Evolutionary conservation across 1,139 yeast genomes (phyloP), one percentile per base, ranked within the genome.

Genomic region (Kurtzmaniella quercitrusa): DNA sequence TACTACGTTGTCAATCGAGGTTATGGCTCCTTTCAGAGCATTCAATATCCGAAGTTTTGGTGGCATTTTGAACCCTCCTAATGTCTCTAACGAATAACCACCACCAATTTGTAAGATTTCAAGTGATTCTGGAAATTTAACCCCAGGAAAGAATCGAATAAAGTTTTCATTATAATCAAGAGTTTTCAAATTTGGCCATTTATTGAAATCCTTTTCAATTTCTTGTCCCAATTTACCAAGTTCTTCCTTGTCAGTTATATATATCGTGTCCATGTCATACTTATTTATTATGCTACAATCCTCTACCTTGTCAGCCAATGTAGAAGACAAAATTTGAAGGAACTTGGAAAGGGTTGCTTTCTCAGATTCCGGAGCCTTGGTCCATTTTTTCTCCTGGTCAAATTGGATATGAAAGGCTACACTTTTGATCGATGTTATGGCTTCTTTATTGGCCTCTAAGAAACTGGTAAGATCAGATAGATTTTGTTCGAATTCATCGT

Each of bases 51-150:
- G 58, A 27, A 73, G 54, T n/a, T 58, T 56, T 1, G 59, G 53
- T 0, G 78, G 77, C 58, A 73, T 62, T 40, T 66, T 65, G 52
- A 73, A 68, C 11, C 75, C 77, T 2, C 68, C 55, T 39, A 73
- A 60, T 1, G 75, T 63, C 43, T 70, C 75, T 42, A 73, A 56
- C 1, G 73, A 66, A 42, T 59, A 59, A 1, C 75, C 70, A 9
- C 77, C 76, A 11, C 73, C 71, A 19, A 73, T 58, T 49, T 72
- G 73, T 46, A 73, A 55, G 2, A 62, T 59, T 49, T 70, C 70
- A 34, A 73, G 52, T 0, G 65, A 46, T 25, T 70, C 70, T 1
- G 77, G 75, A 38, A 72, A 62, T 38, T 58, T 62, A 6, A 72
- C 68, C 1, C 73, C 76, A 5, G 75, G 74, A 11, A 72, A 58